Evolutionary conservation across 139 green algal species (phyloP), one percentile per base, ranked within the genome.

Genomic region (Chlorella sorokiniana): DNA sequence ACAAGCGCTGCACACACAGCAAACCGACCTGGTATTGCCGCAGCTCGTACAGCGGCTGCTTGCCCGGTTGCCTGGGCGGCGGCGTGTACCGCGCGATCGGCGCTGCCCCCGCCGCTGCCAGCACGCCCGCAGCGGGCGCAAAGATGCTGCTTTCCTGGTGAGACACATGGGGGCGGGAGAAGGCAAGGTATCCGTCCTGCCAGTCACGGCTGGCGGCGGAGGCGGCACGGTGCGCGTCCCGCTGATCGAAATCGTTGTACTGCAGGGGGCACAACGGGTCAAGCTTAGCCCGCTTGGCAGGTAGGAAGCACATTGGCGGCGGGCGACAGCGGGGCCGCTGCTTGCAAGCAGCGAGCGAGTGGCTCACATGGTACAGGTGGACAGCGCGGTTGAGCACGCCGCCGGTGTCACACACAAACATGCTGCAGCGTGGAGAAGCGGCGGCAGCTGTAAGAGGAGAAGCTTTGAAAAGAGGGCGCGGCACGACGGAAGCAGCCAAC

Each of bases 41-140:
- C 73, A 91, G 61, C 86, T 95, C 93, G 51, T 94, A 95, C 78
- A 96, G 18, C 0, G 76, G 62, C 63, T 75, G 63, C 63, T 56
- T 70, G 74, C 56, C 74, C 29, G n/a, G 44, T 44, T 74, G 16
- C 42, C 45, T 25, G 1, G 63, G 38, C 25, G 62, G 76, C 62
- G 76, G 23, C 23, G 14, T 1, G 44, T 44, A 82, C 3, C 56
- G 31, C 62, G 78, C 54, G 44, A 83, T 4, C 7, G 73, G 69
- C 44, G 41, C 42, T 29, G 79, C 31, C 9, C 75, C 64, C 37
- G 65, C 76, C 40, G 83, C 65, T 25, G 77, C 51, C 40, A 87
- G 41, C 48, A 87, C 76, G 4, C 31, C 59, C 23, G 75, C 54
- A 11, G 83, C 65, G 2, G 76, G 76, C 40, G 38, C 35, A 40